Percentiles rank a stretch among this genome's conserved stretches.
Evolutionary conservation across 371 early-diverging fungal genomes (phyloP).

Genomic region (Coemansia sp.): DNA sequence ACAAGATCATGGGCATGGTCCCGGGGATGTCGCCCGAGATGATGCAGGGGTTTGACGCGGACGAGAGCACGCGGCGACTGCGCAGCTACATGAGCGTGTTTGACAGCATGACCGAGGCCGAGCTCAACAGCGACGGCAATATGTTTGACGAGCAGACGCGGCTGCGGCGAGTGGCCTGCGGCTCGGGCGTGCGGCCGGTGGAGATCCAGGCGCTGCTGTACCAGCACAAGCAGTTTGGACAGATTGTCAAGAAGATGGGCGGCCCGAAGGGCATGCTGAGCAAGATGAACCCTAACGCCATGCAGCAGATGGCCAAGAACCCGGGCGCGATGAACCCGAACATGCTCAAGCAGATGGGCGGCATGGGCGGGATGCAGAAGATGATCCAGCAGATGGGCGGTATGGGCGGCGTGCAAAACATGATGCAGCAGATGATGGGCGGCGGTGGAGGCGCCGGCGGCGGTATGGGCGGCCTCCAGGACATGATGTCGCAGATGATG

Average conservation of each 20-base stretch:
- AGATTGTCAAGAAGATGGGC: conserved; percentile 96
- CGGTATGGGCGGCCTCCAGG: conserved; percentile 56
- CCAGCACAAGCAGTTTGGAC: conserved; percentile 84
- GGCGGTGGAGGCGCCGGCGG: conserved; percentile 51
- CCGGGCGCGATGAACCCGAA: conserved; percentile 56
- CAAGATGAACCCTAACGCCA: conserved; percentile 46
- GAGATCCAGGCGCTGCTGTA: conserved; percentile 86
- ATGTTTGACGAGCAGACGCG: conserved; percentile 78
- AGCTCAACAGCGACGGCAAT: conserved; percentile 92
- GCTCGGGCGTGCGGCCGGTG: conserved; percentile 82
- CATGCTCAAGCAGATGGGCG: conserved; percentile 72
- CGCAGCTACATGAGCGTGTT: conserved; percentile 94
- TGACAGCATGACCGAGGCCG: conserved; percentile 96
- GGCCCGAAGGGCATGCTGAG: conserved; percentile 86
- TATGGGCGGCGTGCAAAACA: conserved; percentile 64
- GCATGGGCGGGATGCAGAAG: conserved; percentile 71
- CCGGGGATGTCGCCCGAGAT: conserved; percentile 94
- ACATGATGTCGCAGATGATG: conserved; percentile 63
- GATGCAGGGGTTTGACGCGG: conserved; percentile 68
- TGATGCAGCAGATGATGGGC: conserved; percentile 76
- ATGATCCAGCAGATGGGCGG: conserved; percentile 81
- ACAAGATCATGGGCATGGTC: conserved; percentile 97
- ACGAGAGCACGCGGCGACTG: conserved; percentile 76
- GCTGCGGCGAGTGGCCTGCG: conserved; percentile 86
- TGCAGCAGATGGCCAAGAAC: conserved; percentile 51